Evolutionary conservation across 108 stramenopile species (phyloP), one percentile per base, ranked within the genome.

Genomic region (Fistulifera solaris): DNA sequence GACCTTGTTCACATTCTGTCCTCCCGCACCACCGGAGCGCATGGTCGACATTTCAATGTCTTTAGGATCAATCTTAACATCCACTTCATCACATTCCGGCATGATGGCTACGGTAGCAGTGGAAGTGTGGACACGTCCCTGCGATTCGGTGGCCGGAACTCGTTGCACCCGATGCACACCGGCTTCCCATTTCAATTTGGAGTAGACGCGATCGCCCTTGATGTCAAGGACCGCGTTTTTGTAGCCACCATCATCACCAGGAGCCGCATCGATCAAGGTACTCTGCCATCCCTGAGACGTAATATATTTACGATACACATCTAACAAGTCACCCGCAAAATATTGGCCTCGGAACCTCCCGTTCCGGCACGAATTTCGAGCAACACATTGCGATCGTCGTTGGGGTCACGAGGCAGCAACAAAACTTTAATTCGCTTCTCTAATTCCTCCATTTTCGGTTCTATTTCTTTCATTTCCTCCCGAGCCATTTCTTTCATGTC

Each of bases 1-100:
- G 18, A 97, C 97, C 65, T 96, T 99, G 77, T 99, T 99, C 12
- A 99, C 98, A 71, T 96, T 94, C 75, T 99, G 98, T 14, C 98
- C 98, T 13, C 98, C 98, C 15, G 95, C 94, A 44, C 98, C 98
- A 27, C 90, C 86, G 28, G 89, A 78, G 38, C 93, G 59, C 81
- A 95, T 90, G 46, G 86, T 88, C n/a, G 71, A 66, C 70, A 94
- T 83, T 54, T 88, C 88, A 35, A 94, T 65, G 64, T 94, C 93
- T 52, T 86, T 86, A 14, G 69, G 75, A 68, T 86, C 82, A 63
- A 94, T 94, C 35, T 87, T 73, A 15, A 90, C 67, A 67, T 87
- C 89, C 0, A 87, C 81, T 48, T 87, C 83, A 56, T 87, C 85
- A 56, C 75, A 83, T 66, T 83, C 82, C 7, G 78, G 82, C 76